phyloP scores from a whole-genome alignment of 2,329 filamentous ascomycete genomes.

The Graphilbum fragrans region DNA sequence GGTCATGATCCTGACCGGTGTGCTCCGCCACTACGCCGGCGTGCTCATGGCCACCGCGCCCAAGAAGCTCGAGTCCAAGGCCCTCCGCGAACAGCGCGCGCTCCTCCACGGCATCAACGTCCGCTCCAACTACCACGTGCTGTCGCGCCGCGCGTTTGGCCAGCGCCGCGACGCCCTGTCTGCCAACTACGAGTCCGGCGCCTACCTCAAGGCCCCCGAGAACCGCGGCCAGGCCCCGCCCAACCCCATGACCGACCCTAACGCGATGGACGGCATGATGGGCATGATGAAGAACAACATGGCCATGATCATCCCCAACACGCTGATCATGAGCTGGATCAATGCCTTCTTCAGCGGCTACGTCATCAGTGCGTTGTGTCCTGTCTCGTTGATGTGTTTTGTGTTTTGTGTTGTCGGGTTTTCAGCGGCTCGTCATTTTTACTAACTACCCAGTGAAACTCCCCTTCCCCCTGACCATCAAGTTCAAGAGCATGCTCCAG shows the following conservation, averaged over 20 bases:
- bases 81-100: conserved; percentile 76
- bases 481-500: conserved; percentile 99
- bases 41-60: conserved; percentile 79
- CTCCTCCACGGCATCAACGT: conserved; percentile 76
- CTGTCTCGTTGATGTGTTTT: background rate
- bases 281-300: conserved; percentile 99
- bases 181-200: conserved; percentile 70
- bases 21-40: conserved; percentile 91
- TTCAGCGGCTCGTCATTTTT: background rate
- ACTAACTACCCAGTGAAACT: conserved; percentile 58
- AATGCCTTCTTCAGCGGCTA: conserved; percentile 98
- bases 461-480: conserved; percentile 92
- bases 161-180: conserved; percentile 70
- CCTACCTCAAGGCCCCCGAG: conserved; percentile 82
- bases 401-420: background rate
- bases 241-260: conserved; percentile 91
- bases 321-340: conserved; percentile 99
- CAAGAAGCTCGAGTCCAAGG: conserved; percentile 64
- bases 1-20: conserved; percentile 94
- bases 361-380: conserved; percentile 64
- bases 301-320: conserved; percentile 99
- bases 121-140: conserved; percentile 67
- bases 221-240: conserved; percentile 74
- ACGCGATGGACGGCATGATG: conserved; percentile 99
- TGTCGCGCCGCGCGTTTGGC: conserved; percentile 68